phyloP scores from a whole-genome alignment of 2,329 filamentous ascomycete species.

The Huntiella decipiens region DNA sequence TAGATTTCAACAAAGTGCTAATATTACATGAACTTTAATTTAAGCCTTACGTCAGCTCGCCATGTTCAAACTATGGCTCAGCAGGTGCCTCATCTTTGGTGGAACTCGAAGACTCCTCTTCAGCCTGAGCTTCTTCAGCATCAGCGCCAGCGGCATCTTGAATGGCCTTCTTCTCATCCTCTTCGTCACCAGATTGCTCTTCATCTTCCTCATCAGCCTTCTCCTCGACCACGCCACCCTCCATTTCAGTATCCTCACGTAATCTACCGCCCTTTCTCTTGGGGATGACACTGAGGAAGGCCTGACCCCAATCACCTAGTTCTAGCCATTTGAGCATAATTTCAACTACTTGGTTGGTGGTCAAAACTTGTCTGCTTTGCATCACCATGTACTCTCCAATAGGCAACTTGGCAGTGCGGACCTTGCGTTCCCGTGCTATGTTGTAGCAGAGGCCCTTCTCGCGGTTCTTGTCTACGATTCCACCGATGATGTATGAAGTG shows the following conservation, averaged over 20 bases:
- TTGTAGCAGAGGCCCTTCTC: conserved; percentile 90
- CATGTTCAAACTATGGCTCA: not conserved
- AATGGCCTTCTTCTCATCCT: conserved; percentile 4
- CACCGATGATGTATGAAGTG: conserved; percentile 83
- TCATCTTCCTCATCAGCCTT: conserved; percentile 14
- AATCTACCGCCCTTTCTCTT: conserved; percentile 69
- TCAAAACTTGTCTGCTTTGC: conserved; percentile 65
- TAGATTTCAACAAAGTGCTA: not conserved
- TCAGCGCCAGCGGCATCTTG: conserved; percentile 8
- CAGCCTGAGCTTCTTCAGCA: conserved; percentile 5
- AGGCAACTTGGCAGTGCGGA: conserved; percentile 77
- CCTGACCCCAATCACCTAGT: conserved; percentile 73
- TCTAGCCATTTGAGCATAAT: conserved; percentile 94
- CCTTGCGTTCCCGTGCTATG: conserved; percentile 51
- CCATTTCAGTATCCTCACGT: conserved; percentile 20
- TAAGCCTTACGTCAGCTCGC: not conserved
- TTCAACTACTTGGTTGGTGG: conserved; percentile 90
- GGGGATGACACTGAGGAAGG: conserved; percentile 75
- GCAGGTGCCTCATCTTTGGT: not conserved
- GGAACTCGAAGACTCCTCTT: not conserved
- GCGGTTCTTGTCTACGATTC: conserved; percentile 86
- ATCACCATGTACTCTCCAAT: conserved; percentile 94
- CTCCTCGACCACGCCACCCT: conserved; percentile 13
- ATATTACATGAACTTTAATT: not conserved
- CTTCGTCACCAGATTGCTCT: conserved; percentile 16